phyloP scores from a whole-genome alignment of 1,284 basidiomycete species.

The Tilletiopsis washingtonensis region DNA sequence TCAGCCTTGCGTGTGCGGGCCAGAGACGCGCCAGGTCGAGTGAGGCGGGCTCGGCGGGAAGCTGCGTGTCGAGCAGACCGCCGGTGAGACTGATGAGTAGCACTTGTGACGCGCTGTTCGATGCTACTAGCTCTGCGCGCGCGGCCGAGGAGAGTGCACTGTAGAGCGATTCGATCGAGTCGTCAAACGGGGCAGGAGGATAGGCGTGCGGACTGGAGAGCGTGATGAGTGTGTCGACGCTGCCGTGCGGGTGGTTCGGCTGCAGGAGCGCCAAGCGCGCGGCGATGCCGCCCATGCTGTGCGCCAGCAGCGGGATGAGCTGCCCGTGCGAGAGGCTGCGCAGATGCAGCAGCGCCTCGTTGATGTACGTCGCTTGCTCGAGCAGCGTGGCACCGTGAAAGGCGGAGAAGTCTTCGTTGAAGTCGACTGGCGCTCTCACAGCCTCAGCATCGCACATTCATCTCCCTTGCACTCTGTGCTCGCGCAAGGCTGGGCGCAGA shows the following conservation, averaged over 20 bases:
- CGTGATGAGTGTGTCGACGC: constrained; percentile 74
- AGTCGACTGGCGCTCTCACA: no score
- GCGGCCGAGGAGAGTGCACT: constrained; percentile 37
- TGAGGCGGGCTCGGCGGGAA: constrained; percentile 82
- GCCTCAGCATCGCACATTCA: no score
- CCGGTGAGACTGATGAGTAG: constrained; percentile 83
- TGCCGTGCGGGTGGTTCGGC: constrained; percentile 47
- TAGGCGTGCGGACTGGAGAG: constrained; percentile 88
- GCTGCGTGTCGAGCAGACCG: constrained; percentile 82
- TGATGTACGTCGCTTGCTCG: constrained; percentile 71
- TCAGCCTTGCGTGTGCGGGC: neutral
- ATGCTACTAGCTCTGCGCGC: neutral
- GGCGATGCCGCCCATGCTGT: constrained; percentile 98
- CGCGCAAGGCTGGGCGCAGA: no score
- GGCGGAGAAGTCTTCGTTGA: constrained; percentile 94
- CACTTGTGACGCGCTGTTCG: constrained; percentile 6
- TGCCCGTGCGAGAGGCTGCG: constrained; percentile 65
- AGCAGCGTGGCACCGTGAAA: constrained; percentile 83
- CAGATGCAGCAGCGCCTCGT: constrained; percentile 66
- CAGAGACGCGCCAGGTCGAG: constrained; percentile 51
- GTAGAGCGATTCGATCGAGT: constrained; percentile 70
- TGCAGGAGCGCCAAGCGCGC: constrained; percentile 62
- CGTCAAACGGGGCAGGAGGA: constrained; percentile 80
- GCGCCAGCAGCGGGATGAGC: constrained; percentile 64
- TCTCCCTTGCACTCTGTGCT: no score